Base-by-base conservation (phyloP, 2,329 filamentous ascomycete genomes). In the Penicillium occitanis region DNA sequence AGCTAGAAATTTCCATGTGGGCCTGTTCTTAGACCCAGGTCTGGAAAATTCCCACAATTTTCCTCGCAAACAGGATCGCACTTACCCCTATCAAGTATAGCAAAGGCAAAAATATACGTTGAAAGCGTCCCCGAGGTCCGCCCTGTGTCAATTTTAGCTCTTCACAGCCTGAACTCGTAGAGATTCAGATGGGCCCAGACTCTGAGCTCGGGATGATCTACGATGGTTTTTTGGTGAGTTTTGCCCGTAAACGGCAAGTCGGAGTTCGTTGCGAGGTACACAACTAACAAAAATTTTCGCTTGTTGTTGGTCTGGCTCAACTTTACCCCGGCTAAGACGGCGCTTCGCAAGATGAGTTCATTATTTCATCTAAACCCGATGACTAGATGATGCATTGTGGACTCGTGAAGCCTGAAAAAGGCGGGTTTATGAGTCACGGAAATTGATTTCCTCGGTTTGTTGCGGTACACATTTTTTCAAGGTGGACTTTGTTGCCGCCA, bases 1-100 rank as follows among this genome's bases (percentile, higher is more conserved):
- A 60, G 33, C 28, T 62, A 53, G 50, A 62, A 55, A 63, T 30
- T 55, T 57, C n/a, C 28, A 42, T 57, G 61, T 57, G 61, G 61
- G 50, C 25, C 50, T 63, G 14, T 53, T n/a, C 14, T 10, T 8
- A 51, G 25, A 11, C 50, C 50, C 14, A n/a, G 50, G 7, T 60
- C 10, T 60, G 2, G 25, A 22, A 60, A 46, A 28, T 42, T 28
- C 40, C 57, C 19, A 42, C 57, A 59, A 10, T 13, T 42, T 37
- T 59, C 13, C 40, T 51, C 35, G 6, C 22, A 30, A 55, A 30
- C 10, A 40, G 33, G 61, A 63, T 35, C 33, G 37, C 37, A 44
- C 50, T 48, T 57, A 17, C 19, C 61, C 48, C 17, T 11, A 63
- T 25, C 5, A 10, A 63, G 61, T 48, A 33, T 63, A 57, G 51